Base-by-base conservation (phyloP, 1,284 basidiomycete species). In the Trichosporon sp. region DNA sequence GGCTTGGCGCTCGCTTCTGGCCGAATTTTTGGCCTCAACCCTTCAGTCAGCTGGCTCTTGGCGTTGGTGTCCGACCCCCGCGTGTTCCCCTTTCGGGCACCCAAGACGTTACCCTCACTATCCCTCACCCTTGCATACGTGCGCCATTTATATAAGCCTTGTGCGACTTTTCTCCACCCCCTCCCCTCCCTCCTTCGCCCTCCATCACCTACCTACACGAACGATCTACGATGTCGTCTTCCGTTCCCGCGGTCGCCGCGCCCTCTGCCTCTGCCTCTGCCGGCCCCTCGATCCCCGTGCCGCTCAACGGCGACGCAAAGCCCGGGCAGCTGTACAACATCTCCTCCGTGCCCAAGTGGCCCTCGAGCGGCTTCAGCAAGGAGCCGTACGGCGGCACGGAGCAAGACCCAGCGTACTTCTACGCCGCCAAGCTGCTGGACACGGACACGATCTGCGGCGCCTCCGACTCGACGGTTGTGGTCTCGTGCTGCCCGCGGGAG, bases 211-310 rank as follows among this genome's bases (percentile, higher is more conserved):
- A 31, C 49, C 14, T n/a, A n/a, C n/a, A n/a, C n/a, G n/a, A n/a
- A n/a, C n/a, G n/a, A n/a, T n/a, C n/a, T n/a, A n/a, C n/a, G n/a
- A 54, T 54, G 49, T 29, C 49, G 49, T 54, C 49, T 27, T 54
- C 49, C 25, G 49, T 21, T 16, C 49, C 49, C 25, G 49, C 49
- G 16, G 49, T 29, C 27, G 49, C 49, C 4, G 13, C 49, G 13
- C 25, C 49, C 25, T 29, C 49, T 5, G 27, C 49, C 49, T 54
- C 49, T 4, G 49, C 49, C 49, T 27, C 49, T 19, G 49, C 49
- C 49, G 49, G 49, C 49, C 16, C 49, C 49, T 14, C 49, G 14
- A 54, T 54, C 49, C 49, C 49, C 25, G 31, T 54, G 27, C 14
- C 49, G 16, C 49, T 54, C 6, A 3, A 29, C 49, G 49, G 49